A percentile compares a stretch with the other conserved stretches of the same genome.
Conservation (phyloP, 208 protist genomes). For the Tritrichomonas musculus region DNA sequence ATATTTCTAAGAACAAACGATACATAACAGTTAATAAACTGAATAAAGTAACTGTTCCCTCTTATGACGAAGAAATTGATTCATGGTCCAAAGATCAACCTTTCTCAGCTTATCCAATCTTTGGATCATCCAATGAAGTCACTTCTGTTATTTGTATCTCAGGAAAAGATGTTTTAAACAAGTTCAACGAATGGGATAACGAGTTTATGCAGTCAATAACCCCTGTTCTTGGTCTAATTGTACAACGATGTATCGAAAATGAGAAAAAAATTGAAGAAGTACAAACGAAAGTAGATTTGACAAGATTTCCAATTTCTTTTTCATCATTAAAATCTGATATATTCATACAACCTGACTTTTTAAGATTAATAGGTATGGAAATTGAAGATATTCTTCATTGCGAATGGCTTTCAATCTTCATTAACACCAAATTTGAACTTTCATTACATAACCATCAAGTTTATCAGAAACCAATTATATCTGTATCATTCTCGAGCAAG, state of each 20-base stretch:
- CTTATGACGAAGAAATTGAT: neutral
- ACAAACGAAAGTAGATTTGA: neutral
- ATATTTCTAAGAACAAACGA: neutral
- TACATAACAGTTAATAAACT: neutral
- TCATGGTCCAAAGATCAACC: neutral
- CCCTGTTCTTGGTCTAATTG: neutral
- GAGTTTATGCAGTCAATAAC: neutral
- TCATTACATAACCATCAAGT: neutral
- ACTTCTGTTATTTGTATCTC: neutral
- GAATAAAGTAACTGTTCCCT: neutral
- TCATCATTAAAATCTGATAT: neutral
- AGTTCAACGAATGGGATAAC: neutral
- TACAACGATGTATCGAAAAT: neutral
- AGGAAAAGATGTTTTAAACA: neutral
- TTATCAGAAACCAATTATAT: neutral
- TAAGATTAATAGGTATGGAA: neutral
- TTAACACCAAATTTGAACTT: neutral
- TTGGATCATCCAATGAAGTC: neutral
- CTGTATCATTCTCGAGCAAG: neutral
- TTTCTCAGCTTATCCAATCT: neutral
- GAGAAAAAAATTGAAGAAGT: neutral
- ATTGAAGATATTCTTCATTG: neutral
- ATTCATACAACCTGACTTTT: neutral
- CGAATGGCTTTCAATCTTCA: neutral
- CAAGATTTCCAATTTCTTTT: neutral